Evolutionary conservation across 257 asterid species (phyloP), one percentile per base, ranked within the genome.

Genomic region (Asclepias syriaca): DNA sequence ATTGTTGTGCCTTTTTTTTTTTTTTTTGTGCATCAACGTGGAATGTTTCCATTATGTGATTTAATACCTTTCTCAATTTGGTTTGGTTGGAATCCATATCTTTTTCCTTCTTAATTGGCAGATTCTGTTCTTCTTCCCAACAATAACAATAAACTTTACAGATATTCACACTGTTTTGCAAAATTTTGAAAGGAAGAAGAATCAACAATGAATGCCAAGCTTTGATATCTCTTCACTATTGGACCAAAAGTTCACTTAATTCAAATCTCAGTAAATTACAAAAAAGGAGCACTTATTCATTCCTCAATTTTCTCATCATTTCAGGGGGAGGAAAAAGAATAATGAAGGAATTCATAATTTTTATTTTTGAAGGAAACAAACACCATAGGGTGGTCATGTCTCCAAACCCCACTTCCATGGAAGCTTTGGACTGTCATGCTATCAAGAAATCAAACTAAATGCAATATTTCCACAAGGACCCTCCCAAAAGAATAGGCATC

Each of bases 381-480:
- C 21, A 49, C 0, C n/a, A 27, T n/a, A n/a, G 48, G 49, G 8
- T 37, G 49, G 50, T 64, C 22, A 58, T 48, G 65, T 75, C 70
- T 50, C 53, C 74, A 61, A 58, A 34, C 74, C 78, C 65, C 55
- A 68, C 74, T 13, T 68, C 60, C 65, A 29, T 59, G 51, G 43
- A 32, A 51, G 57, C 59, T 15, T 65, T 45, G 68, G 59, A 71
- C 58, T 71, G 32, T 46, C 9, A 46, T 71, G 65, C 48, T 3
- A n/a, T 71, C 68, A 59, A 49, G 18, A 68, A 75, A 75, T 75
- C 78, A 75, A 65, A 59, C 43, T 57, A 68, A 34, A 50, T 64
- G 51, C 57, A 50, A 65, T 39, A 68, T 46, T 73, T 71, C 50
- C 75, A 68, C 80, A 72, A 76, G 72, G 84, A 70, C 79, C 81